These are phyloP conservation scores for Tympanopsis confertula DNA, from an alignment of 2,329 filamentous ascomycete species.

Conservation along the genomic window DNA sequence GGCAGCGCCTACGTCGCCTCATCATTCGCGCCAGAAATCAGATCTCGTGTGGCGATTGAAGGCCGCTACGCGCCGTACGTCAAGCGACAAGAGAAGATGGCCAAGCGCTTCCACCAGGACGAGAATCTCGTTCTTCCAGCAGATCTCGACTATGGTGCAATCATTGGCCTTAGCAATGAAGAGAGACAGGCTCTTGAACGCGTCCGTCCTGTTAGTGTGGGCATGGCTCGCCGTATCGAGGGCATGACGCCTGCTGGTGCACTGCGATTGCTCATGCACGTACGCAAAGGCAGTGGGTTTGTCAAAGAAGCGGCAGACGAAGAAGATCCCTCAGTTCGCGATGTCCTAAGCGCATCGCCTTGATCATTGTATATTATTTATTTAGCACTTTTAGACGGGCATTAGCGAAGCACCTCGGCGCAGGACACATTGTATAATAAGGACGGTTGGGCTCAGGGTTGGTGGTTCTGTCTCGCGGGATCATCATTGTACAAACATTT, in stretches of 20 bases:
- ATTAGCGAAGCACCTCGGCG: too few species aligned
- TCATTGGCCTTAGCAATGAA: constrained; percentile 67
- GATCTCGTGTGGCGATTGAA: constrained; percentile 66
- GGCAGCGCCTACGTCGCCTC: constrained; percentile 23
- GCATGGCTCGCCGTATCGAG: constrained; percentile 79
- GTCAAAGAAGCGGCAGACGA: neutral
- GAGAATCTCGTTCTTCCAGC: constrained; percentile 62
- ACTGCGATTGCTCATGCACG: constrained; percentile 48
- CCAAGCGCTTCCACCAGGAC: constrained; percentile 60
- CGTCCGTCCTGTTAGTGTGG: constrained; percentile 72
- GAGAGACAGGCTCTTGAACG: constrained; percentile 62
- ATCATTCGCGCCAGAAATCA: constrained; percentile 43
- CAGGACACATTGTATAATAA: too few species aligned
- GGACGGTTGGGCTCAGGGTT: too few species aligned
- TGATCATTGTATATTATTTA: too few species aligned
- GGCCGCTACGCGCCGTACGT: constrained; percentile 81
- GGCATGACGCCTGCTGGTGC: constrained; percentile 56
- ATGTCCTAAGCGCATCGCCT: too few species aligned
- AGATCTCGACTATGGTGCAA: constrained; percentile 63
- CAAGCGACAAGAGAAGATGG: constrained; percentile 55
- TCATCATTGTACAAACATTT: too few species aligned
- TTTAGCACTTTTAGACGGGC: too few species aligned
- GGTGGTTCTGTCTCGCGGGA: too few species aligned
- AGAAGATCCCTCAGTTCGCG: too few species aligned
- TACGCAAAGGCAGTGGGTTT: constrained; percentile 20